These are phyloP conservation scores for Arachnomyces sp. DNA, from an alignment of 2,329 filamentous ascomycete species.

Conservation along the genomic window DNA sequence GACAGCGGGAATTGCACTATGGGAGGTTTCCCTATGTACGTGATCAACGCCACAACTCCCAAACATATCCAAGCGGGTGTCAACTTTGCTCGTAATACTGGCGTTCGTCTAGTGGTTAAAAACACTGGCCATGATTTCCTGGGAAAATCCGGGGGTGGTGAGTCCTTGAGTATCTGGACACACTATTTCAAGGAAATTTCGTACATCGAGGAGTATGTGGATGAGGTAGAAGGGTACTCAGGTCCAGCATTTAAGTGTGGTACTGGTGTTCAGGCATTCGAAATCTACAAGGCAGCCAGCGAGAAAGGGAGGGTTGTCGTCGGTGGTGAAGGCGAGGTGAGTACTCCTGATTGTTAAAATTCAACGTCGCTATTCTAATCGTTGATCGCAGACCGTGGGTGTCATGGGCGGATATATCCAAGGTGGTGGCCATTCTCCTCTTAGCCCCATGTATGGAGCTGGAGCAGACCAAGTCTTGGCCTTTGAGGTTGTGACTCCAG, in stretches of 20 bases:
- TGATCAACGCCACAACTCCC: constrained; percentile 26
- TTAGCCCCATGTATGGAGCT: constrained; percentile 43
- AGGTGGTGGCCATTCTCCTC: constrained; percentile 33
- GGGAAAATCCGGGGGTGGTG: constrained; percentile 31
- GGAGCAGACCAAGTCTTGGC: constrained; percentile 49
- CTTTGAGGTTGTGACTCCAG: constrained; percentile 45
- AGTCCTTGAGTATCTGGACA: constrained; percentile 32
- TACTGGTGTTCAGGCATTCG: constrained; percentile 4
- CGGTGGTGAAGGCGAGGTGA: constrained; percentile 1
- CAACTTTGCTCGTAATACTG: constrained; percentile 39
- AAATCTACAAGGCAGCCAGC: constrained; percentile 4
- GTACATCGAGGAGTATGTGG: constrained; percentile 20
- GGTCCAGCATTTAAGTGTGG: constrained; percentile 6
- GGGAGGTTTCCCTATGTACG: constrained; percentile 22
- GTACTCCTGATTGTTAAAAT: neutral
- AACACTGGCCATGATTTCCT: constrained; percentile 49
- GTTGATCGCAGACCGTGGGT: constrained; percentile 23
- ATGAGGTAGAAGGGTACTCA: neutral
- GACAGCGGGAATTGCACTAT: constrained; percentile 3
- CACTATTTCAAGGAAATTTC: constrained; percentile 31
- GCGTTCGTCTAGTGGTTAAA: constrained; percentile 39
- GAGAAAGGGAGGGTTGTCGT: constrained; percentile 3
- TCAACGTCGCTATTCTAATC: neutral
- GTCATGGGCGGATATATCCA: constrained; percentile 34
- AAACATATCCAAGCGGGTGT: constrained; percentile 20